A percentile compares a stretch with the other conserved stretches of the same genome.
Conservation (phyloP, 129 eudicot genomes). For the Rutidosis leptorrhynchoides region DNA sequence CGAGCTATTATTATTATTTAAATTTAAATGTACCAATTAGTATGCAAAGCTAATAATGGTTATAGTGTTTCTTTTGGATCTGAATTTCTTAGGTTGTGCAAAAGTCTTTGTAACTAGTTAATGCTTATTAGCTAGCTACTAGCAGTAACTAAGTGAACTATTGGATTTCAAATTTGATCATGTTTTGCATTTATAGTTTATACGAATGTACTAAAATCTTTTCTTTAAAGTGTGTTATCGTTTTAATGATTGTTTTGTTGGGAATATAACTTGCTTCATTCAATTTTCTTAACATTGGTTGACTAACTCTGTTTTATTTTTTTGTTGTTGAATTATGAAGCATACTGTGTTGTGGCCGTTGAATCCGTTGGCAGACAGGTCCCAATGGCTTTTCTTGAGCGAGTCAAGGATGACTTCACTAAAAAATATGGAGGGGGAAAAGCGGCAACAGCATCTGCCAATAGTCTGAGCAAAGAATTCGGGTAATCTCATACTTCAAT, state of each 20-base stretch:
- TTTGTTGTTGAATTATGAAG: conserved; percentile 52
- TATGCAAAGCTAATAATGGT: neutral
- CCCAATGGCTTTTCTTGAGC: conserved; percentile 92
- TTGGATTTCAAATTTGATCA: neutral
- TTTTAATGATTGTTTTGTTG: neutral
- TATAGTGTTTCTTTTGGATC: conserved; percentile 2
- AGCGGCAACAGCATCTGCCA: conserved; percentile 87
- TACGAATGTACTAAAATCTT: too few species aligned
- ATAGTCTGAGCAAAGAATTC: conserved; percentile 83
- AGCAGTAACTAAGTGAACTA: neutral
- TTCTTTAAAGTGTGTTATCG: neutral
- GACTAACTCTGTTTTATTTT: conserved; percentile 27
- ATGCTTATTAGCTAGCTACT: conserved; percentile 16
- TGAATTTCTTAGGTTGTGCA: neutral
- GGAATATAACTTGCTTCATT: conserved; percentile 19
- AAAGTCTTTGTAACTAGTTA: neutral
- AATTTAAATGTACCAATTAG: neutral
- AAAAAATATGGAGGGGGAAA: conserved; percentile 96
- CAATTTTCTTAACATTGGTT: conserved; percentile 11
- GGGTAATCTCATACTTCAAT: conserved; percentile 50
- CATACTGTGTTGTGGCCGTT: conserved; percentile 95
- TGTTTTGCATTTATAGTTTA: neutral
- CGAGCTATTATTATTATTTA: neutral
- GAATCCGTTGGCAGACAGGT: conserved; percentile 93
- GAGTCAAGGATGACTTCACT: conserved; percentile 83